Evolutionary conservation across 2,329 filamentous ascomycete genomes (phyloP).

Genomic region (Celoporthe dispersa): DNA sequence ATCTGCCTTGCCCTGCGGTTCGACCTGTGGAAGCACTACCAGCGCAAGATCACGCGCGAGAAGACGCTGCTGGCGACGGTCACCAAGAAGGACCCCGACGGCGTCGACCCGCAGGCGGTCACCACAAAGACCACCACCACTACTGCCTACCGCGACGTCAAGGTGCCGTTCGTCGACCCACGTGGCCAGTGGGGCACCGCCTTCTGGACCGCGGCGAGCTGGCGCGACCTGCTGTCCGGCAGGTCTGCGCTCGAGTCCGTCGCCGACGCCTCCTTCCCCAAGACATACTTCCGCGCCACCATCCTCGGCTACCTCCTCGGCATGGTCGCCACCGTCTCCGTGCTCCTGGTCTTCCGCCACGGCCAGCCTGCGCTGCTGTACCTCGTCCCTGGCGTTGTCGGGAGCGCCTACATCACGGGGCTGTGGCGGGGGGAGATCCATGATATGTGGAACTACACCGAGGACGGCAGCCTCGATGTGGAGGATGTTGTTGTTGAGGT

Average conservation of each 20-base stretch:
- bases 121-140: constrained; percentile 45
- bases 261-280: constrained; percentile 65
- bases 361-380: constrained; percentile 92
- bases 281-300: constrained; percentile 83
- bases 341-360: constrained; percentile 78
- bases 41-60: constrained; percentile 62
- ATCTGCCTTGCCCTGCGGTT: constrained; percentile 88
- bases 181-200: constrained; percentile 81
- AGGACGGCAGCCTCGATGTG: constrained; percentile 65
- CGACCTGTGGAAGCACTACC: constrained; percentile 84
- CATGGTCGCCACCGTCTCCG: constrained; percentile 75
- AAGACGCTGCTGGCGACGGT: constrained; percentile 41
- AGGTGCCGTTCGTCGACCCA: constrained; percentile 59
- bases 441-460: constrained; percentile 81
- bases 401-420: constrained; percentile 76
- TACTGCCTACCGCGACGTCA: constrained; percentile 52
- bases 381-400: constrained; percentile 83
- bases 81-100: constrained; percentile 33
- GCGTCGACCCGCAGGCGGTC: constrained; percentile 40
- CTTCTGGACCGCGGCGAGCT: constrained; percentile 69
- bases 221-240: constrained; percentile 33
- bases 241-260: constrained; percentile 40
- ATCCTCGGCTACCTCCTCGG: constrained; percentile 77
- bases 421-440: constrained; percentile 70
- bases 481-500: constrained; percentile 60